Percentiles rank a stretch among this genome's conserved stretches.
phyloP scores from a whole-genome alignment of 768 basidiomycete genomes.

The Lactarius pseudohatsudake region DNA sequence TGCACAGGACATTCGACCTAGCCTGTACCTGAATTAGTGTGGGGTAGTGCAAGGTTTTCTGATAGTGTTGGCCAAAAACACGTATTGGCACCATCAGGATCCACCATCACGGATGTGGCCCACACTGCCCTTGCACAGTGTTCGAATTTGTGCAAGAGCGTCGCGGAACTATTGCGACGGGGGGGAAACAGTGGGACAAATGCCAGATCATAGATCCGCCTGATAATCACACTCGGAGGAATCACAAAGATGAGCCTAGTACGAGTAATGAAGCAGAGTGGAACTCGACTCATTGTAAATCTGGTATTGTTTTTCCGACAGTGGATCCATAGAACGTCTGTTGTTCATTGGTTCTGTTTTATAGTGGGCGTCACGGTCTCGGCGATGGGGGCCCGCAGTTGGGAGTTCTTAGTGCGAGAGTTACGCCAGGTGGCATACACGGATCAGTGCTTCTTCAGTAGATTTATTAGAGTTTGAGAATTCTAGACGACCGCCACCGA shows the following conservation, averaged over 20 bases:
- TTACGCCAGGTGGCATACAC: neutral
- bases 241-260: neutral
- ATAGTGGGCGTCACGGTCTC: neutral
- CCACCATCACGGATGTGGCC: neutral
- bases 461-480: neutral
- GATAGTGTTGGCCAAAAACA: neutral
- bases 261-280: neutral
- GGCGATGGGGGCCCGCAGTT: neutral
- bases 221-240: neutral
- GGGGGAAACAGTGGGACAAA: neutral
- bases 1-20: neutral
- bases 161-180: neutral
- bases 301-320: neutral
- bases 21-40: neutral
- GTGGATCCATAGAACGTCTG: neutral
- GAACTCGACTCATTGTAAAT: neutral
- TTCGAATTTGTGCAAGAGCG: neutral
- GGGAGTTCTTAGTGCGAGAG: constrained; percentile 1
- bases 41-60: neutral
- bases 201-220: neutral
- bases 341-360: neutral
- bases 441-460: neutral
- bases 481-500: neutral
- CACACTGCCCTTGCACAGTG: neutral
- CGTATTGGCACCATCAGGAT: neutral